Evolutionary conservation across 345 rosid genomes (phyloP).

Genomic region (Moricandia moricandioides): DNA sequence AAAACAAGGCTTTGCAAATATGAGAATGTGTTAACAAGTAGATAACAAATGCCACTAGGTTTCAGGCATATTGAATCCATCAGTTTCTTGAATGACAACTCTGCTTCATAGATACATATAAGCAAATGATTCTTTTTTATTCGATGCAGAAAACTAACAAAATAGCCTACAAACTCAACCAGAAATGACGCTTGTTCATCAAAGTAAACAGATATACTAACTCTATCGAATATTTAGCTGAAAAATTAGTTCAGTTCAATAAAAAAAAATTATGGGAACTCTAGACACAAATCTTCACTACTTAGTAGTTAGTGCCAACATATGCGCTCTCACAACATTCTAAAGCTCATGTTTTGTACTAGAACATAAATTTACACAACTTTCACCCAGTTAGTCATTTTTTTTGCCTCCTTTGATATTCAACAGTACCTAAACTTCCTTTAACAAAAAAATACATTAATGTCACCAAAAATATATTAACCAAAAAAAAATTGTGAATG

Average conservation of each 20-base stretch:
- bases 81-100: neutral
- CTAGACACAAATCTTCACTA: too few relatives aligned
- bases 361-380: neutral
- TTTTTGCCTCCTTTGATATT: neutral
- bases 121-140: neutral
- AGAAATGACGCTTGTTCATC: neutral
- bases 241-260: constrained; percentile 52
- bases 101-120: neutral
- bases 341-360: neutral
- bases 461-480: too few relatives aligned
- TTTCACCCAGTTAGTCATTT: neutral
- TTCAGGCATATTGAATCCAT: neutral
- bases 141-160: neutral
- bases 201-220: neutral
- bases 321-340: neutral
- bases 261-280: too few relatives aligned
- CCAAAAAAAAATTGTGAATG: neutral
- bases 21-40: neutral
- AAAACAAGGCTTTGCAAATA: too few relatives aligned
- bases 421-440: neutral
- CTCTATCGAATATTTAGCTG: constrained; percentile 46
- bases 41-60: too few relatives aligned
- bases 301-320: neutral
- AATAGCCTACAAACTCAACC: neutral
- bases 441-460: too few relatives aligned